Base-by-base conservation (phyloP, 179 eudicot genomes). In the Gypsophila paniculata region DNA sequence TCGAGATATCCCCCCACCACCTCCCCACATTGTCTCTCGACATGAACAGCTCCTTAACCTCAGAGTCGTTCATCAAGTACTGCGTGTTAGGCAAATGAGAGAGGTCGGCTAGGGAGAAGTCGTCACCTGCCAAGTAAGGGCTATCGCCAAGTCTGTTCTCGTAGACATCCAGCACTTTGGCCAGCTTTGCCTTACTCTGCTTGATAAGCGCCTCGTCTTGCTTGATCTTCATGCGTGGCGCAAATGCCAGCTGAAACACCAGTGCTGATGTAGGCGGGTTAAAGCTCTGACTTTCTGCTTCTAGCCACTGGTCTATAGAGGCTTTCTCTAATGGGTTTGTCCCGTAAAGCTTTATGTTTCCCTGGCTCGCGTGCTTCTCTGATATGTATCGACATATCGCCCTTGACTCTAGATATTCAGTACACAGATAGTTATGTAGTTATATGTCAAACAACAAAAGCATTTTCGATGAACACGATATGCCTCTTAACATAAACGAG, bases 261-360 rank as follows among this genome's bases (percentile, higher is more conserved):
- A 91, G 88, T 9, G 74, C 72, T 0, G 87, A 83, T 74, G 89
- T 71, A 0, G 97, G 91, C 0, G 89, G 91, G 65, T 82, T 84
- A 72, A 84, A 91, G 82, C 66, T 91, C 68, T 91, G 96, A 63
- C 87, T 76, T 71, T 91, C 97, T 0, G 93, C 90, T 78, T 91
- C 97, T 23, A 91, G 21, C 96, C 97, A 91, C 67, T 91, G 96
- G 11, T 91, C 97, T 4, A 91, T 91, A 2, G 93, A 91, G 32
- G 97, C 97, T 65, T 91, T 91, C 76, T 73, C 90, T 59, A 90
- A 29, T 29, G 84, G 86, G 81, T 91, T 86, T 21, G 79, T 82
- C 2, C 93, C 93, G 32, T 81, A 90, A 0, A 91, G 87, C 10
- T 77, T 75, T 70, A 67, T 82, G 85, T 83, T 90, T 18, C 97